A percentile compares a stretch with the other conserved stretches of the same genome.
Conservation (phyloP, 2,329 filamentous ascomycete genomes). For the Apiospora hydei region DNA sequence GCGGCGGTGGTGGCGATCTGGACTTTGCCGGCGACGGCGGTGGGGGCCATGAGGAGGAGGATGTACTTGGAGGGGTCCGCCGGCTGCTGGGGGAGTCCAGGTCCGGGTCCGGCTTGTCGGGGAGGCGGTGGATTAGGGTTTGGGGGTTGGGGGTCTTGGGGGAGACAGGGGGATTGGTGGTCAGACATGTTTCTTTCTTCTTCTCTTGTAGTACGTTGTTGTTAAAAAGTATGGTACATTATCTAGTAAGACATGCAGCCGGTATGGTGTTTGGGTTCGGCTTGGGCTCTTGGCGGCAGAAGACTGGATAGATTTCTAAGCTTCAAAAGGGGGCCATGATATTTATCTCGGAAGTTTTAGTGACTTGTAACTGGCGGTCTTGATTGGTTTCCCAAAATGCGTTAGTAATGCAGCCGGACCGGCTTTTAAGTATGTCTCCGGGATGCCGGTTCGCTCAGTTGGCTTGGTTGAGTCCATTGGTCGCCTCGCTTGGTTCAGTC, state of each 20-base stretch:
- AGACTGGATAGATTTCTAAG: neutral
- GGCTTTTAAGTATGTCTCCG: neutral
- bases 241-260: too few species aligned
- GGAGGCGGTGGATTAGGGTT: constrained; percentile 37
- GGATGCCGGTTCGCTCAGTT: neutral
- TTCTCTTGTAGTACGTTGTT: neutral
- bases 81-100: neutral
- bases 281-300: neutral
- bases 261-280: neutral
- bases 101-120: constrained; percentile 33
- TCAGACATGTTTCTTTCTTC: neutral
- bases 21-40: constrained; percentile 38
- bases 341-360: too few species aligned
- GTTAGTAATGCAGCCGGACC: neutral
- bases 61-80: constrained; percentile 35
- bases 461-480: neutral
- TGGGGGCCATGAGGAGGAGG: constrained; percentile 38
- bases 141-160: constrained; percentile 35
- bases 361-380: too few species aligned
- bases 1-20: constrained; percentile 40
- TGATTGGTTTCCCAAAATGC: neutral
- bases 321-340: too few species aligned
- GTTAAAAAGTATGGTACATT: too few species aligned
- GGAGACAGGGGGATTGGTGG: neutral
- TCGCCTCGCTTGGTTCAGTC: neutral